A percentile compares a stretch with the other conserved stretches of the same genome.
Conservation (phyloP, 805 yeast species). For the Candida hispaniensis region DNA sequence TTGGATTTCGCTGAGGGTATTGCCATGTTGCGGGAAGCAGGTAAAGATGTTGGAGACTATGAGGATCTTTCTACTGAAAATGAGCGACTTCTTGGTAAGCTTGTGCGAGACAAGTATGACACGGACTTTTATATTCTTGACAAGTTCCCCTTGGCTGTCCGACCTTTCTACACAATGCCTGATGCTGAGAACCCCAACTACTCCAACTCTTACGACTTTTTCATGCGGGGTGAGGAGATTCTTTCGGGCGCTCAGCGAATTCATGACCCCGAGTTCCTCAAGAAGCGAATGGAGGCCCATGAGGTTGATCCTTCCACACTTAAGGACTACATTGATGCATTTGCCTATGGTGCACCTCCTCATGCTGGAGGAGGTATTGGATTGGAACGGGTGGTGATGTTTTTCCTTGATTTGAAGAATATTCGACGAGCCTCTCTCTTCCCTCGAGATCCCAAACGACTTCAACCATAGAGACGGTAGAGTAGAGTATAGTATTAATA, state of each 20-base stretch:
- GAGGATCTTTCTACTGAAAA: conserved; percentile 91
- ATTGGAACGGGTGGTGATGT: conserved; percentile 96
- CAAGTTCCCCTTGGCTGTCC: conserved; percentile 90
- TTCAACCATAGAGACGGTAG: conserved; percentile 64
- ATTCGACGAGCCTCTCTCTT: conserved; percentile 96
- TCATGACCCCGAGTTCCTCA: conserved; percentile 79
- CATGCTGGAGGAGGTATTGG: conserved; percentile 99
- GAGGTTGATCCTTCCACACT: conserved; percentile 69
- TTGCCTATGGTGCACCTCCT: conserved; percentile 92
- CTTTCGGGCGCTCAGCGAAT: conserved; percentile 99
- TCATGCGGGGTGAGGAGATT: conserved; percentile 99
- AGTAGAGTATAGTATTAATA: too few species aligned
- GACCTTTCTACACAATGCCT: conserved; percentile 99
- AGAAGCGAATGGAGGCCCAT: conserved; percentile 70
- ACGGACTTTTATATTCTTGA: conserved; percentile 97
- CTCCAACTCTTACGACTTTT: conserved; percentile 97
- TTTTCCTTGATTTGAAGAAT: conserved; percentile 91
- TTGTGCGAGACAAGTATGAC: conserved; percentile 87
- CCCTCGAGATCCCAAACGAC: conserved; percentile 97
- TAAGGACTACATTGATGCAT: conserved; percentile 85
- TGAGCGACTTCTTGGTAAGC: conserved; percentile 84
- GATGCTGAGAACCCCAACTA: conserved; percentile 83
- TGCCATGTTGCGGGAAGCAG: conserved; percentile 71
- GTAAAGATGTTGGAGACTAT: conserved; percentile 61
- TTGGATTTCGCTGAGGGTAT: conserved; percentile 87